Percentiles rank a stretch among this genome's conserved stretches.
Conservation (phyloP, 768 basidiomycete species). For the Gymnopilus junonius region DNA sequence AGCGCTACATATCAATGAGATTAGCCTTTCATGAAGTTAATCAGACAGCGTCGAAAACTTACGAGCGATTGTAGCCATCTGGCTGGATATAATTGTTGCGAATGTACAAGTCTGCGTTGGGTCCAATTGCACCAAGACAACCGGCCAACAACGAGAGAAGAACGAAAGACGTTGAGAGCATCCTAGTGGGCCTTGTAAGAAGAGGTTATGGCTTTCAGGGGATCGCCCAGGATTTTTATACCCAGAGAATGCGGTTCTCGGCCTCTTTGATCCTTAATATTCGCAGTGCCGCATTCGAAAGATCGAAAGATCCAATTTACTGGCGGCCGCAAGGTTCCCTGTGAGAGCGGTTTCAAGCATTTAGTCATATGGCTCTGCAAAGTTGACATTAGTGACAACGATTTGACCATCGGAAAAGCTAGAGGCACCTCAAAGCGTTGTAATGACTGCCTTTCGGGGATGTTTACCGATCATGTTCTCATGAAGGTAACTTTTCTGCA, state of each 20-base stretch:
- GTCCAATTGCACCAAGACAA: slow-evolving; percentile 16
- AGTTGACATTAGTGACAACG: not conserved
- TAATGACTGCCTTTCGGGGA: not conserved
- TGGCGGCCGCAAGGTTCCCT: not conserved
- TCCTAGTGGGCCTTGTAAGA: not conserved
- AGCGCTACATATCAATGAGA: slow-evolving; percentile 13
- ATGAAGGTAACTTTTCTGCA: not conserved
- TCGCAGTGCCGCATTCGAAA: not conserved
- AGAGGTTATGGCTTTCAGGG: not conserved
- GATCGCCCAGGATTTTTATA: not conserved
- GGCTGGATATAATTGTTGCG: slow-evolving; percentile 51
- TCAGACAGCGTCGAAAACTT: not conserved
- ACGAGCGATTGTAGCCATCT: slow-evolving; percentile 50
- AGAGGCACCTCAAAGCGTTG: not conserved
- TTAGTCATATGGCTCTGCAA: slow-evolving; percentile 1
- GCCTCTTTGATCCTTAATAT: not conserved
- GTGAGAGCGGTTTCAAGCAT: not conserved
- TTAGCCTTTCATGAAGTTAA: not conserved
- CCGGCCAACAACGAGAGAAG: slow-evolving; percentile 3
- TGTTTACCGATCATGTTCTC: not conserved
- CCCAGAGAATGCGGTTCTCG: not conserved
- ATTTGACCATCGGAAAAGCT: not conserved
- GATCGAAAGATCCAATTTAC: not conserved
- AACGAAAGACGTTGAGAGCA: not conserved
- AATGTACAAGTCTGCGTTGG: slow-evolving; percentile 40